Percentiles rank a stretch among this genome's conserved stretches.
Evolutionary conservation across 1,284 basidiomycete species (phyloP).

Genomic region (Microbotryum violaceum): DNA sequence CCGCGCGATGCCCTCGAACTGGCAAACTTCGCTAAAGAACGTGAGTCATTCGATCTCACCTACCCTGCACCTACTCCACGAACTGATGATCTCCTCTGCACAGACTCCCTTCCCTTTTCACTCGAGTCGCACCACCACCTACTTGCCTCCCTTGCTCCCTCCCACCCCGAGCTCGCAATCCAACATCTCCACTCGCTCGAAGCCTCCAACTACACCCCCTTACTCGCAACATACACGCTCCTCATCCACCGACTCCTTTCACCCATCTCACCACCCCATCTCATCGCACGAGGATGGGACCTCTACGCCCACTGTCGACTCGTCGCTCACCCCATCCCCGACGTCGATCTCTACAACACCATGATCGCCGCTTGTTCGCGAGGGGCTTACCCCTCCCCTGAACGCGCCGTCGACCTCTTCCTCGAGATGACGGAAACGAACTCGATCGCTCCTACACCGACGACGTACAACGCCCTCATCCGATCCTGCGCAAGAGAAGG

Average conservation of each 20-base stretch:
- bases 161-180: slow-evolving; percentile 38
- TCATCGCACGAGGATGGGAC: slow-evolving; percentile 75
- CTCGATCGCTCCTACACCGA: slow-evolving; percentile 55
- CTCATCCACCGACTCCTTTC: slow-evolving; percentile 40
- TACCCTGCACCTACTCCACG: slow-evolving; percentile 2
- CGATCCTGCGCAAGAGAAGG: slow-evolving; percentile 53
- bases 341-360: slow-evolving; percentile 62
- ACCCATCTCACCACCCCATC: slow-evolving; percentile 30
- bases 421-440: slow-evolving; percentile 74
- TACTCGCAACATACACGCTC: slow-evolving; percentile 42
- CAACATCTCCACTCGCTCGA: slow-evolving; percentile 40
- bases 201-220: slow-evolving; percentile 38
- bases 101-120: slow-evolving; percentile 54
- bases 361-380: slow-evolving; percentile 84
- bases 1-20: slow-evolving; percentile 45
- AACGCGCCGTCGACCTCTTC: slow-evolving; percentile 87
- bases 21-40: slow-evolving; percentile 46
- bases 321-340: slow-evolving; percentile 75
- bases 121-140: slow-evolving; percentile 56
- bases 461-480: slow-evolving; percentile 77
- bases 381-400: slow-evolving; percentile 47
- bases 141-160: slow-evolving; percentile 54
- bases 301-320: slow-evolving; percentile 94
- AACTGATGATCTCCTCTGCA: slow-evolving; percentile 37
- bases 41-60: slow-evolving; percentile 15